Evolutionary conservation across 305 asterid species (phyloP), one percentile per base, ranked within the genome.

Genomic region (Nicotiana rustica): DNA sequence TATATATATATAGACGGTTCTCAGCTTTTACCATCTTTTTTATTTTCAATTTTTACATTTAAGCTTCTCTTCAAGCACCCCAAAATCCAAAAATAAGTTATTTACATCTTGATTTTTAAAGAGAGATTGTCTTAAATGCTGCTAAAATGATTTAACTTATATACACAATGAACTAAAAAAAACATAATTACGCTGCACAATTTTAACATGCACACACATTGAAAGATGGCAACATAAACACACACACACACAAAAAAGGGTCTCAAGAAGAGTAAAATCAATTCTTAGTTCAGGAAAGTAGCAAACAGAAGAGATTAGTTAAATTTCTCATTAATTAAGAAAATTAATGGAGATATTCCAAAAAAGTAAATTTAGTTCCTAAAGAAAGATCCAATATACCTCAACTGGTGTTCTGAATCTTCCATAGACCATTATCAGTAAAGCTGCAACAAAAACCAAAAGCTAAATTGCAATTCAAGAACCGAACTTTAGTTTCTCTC

Each of bases 361-460:
- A 75, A 68, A 61, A 85, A 87, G 83, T 35, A 69, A 69, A 33
- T 13, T 4, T 71, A 33, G 12, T 41, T 71, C 78, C 21, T 14
- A 17, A 60, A 36, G 35, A 80, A 66, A 65, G 81, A 85, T 81
- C 81, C 56, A 66, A 70, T 59, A 83, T 92, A 91, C 86, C 81
- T 86, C 44, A 67, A 81, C 78, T 80, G 86, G 38, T 84, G 86
- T 82, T 86, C 84, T 90, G 84, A 55, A 77, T 78, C 90, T 87
- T 77, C 93, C 88, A 86, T 67, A 84, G 83, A 85, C 80, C 79
- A 41, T 91, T 85, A 82, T 83, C 80, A 82, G 85, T 77, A 92
- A 93, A 92, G 91, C 93, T 89, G 93, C 84, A 87, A 64, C 77
- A 83, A 21, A 77, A 82, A 71, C 44, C 86, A 86, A 81, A 86